These are phyloP conservation scores for Lecanicillium sp. DNA, from an alignment of 2,329 filamentous ascomycete species.

Conservation along the genomic window DNA sequence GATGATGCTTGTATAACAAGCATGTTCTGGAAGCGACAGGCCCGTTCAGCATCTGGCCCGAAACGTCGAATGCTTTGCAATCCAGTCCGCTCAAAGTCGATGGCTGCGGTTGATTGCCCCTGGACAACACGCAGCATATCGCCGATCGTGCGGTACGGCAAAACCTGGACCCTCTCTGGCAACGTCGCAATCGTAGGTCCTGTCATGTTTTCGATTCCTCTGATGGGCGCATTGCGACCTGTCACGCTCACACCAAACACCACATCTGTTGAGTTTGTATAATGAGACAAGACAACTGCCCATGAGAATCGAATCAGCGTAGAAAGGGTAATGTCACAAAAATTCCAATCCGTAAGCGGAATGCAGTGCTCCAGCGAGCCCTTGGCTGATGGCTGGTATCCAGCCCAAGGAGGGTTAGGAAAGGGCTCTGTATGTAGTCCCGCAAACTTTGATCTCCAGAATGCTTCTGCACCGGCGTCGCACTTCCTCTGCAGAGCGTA, in stretches of 20 bases:
- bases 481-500: too few relatives aligned
- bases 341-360: too few relatives aligned
- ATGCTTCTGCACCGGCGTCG: too few relatives aligned
- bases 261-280: constrained; percentile 5
- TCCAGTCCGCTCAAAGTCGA: constrained; percentile 9
- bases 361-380: too few relatives aligned
- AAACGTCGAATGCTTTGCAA: constrained; percentile 8
- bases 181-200: constrained; percentile 19
- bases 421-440: too few relatives aligned
- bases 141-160: constrained; percentile 3
- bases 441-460: too few relatives aligned
- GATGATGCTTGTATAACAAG: constrained; percentile 13
- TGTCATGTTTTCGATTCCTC: constrained; percentile 5
- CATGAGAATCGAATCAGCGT: constrained; percentile 13
- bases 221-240: constrained; percentile 9
- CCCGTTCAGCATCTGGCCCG: constrained; percentile 8
- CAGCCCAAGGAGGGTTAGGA: too few relatives aligned
- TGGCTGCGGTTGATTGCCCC: constrained; percentile 7
- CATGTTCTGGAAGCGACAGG: constrained; percentile 15
- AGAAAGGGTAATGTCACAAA: constrained; percentile 20
- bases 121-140: constrained; percentile 12
- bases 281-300: constrained; percentile 6
- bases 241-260: constrained; percentile 8
- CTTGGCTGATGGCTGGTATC: too few relatives aligned
- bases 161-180: constrained; percentile 7